Percentiles rank a stretch among this genome's conserved stretches.
These are phyloP conservation scores for Dentipellis sp. DNA, from an alignment of 768 basidiomycete genomes.

Conservation along the genomic window DNA sequence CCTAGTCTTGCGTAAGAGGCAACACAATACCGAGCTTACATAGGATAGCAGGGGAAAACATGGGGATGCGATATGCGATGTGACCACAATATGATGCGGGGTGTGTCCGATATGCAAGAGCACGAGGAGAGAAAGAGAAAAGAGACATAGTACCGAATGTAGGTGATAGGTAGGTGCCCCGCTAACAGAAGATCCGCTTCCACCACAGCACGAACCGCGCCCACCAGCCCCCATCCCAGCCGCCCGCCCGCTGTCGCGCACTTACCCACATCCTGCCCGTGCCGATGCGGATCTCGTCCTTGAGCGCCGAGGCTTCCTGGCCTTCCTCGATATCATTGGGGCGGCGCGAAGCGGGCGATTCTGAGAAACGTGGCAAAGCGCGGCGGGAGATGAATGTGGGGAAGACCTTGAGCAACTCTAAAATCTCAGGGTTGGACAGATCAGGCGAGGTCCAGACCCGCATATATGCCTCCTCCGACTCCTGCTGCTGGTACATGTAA, in stretches of 20 bases:
- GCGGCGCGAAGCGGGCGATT: conserved; percentile 22
- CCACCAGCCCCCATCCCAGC: conserved; percentile 78
- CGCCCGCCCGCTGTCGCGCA: conserved; percentile 43
- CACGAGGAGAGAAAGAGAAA: not conserved
- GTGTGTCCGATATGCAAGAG: not conserved
- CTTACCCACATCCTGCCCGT: conserved; percentile 84
- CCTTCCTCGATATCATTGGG: conserved; percentile 63
- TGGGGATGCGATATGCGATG: not conserved
- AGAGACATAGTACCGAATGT: not conserved
- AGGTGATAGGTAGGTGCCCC: not conserved
- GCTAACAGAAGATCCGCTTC: conserved; percentile 66
- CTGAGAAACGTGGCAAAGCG: conserved; percentile 65
- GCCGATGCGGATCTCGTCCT: conserved; percentile 57
- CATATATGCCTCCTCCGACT: conserved; percentile 41
- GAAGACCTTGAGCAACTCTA: conserved; percentile 61
- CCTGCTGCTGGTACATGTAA: conserved; percentile 19
- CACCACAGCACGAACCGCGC: conserved; percentile 72
- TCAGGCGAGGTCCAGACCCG: conserved; percentile 80
- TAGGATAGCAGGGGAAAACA: not conserved
- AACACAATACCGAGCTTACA: not conserved
- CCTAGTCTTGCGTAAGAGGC: not conserved
- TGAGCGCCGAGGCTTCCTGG: conserved; percentile 43
- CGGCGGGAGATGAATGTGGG: conserved; percentile 67
- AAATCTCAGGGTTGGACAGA: conserved; percentile 65
- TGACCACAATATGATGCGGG: not conserved